Percentiles rank a stretch among this genome's conserved stretches.
Evolutionary conservation across 345 rosid genomes (phyloP).

Genomic region (Raphanus raphanistrum): DNA sequence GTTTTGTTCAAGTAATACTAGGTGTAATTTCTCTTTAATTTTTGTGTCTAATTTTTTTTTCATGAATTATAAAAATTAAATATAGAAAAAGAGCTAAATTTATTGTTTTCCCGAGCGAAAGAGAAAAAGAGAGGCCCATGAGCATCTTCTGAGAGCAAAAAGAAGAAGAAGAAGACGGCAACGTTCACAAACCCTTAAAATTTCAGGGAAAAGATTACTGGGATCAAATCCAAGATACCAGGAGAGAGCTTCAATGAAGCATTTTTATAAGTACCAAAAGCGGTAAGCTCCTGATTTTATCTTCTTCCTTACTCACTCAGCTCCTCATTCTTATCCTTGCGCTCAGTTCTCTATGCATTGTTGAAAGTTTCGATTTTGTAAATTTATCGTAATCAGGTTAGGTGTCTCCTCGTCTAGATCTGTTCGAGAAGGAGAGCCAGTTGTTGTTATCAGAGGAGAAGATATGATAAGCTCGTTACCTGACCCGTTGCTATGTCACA

Average conservation of each 20-base stretch:
- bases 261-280: background rate
- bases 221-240: background rate
- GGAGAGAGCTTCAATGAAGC: background rate
- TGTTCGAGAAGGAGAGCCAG: background rate
- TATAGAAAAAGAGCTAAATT: too few species aligned
- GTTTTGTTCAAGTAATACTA: too few species aligned
- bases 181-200: too few species aligned
- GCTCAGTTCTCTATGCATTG: too few species aligned
- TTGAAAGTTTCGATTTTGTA: background rate
- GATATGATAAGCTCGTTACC: background rate
- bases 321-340: too few species aligned
- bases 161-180: too few species aligned
- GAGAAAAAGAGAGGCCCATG: background rate
- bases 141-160: too few species aligned
- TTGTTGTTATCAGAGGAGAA: background rate
- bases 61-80: too few species aligned
- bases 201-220: slow-evolving; percentile 7
- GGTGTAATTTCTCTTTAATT: too few species aligned
- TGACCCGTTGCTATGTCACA: background rate
- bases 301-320: background rate
- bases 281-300: background rate
- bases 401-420: background rate
- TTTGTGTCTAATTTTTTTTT: too few species aligned
- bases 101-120: background rate
- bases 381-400: background rate